A percentile compares a stretch with the other conserved stretches of the same genome.
phyloP scores from a whole-genome alignment of 2,329 filamentous ascomycete genomes.

The Ilyonectria mors-panacis region DNA sequence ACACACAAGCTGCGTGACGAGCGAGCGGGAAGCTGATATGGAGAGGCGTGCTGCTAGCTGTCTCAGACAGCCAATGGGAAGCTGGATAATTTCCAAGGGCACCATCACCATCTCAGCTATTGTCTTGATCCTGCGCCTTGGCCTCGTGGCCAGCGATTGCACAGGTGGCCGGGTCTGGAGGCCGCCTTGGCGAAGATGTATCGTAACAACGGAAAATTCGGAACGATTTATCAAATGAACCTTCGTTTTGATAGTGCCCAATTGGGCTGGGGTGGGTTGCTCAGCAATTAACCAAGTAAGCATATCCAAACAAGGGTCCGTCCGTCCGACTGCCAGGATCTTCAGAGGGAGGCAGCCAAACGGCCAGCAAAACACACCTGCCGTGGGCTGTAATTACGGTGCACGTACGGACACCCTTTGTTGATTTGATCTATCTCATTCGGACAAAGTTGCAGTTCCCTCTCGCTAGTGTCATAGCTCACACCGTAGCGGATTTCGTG shows the following conservation, averaged over 20 bases:
- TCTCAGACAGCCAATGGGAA: conserved; percentile 13
- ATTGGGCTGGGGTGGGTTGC: neutral
- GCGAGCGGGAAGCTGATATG: conserved; percentile 21
- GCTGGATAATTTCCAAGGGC: conserved; percentile 20
- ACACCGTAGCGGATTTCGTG: conserved; percentile 15
- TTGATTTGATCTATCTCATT: conserved; percentile 12
- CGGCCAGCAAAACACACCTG: neutral
- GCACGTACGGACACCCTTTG: neutral
- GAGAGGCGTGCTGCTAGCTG: conserved; percentile 16
- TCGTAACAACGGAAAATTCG: neutral
- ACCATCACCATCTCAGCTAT: conserved; percentile 17
- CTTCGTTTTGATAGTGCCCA: neutral
- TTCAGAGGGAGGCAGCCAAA: conserved; percentile 5
- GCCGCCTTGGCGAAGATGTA: conserved; percentile 2
- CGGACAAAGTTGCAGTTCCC: conserved; percentile 11
- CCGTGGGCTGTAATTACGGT: neutral
- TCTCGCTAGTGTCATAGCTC: conserved; percentile 25
- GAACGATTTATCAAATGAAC: neutral
- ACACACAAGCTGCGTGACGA: conserved; percentile 5
- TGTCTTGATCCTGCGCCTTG: conserved; percentile 16
- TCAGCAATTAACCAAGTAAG: neutral
- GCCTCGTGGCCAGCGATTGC: conserved; percentile 9
- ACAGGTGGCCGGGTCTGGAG: conserved; percentile 10
- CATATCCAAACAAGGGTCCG: neutral
- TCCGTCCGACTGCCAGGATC: neutral